Evolutionary conservation across 768 basidiomycete genomes (phyloP), one percentile per base, ranked within the genome.

Genomic region (Botryobasidium botryosum): DNA sequence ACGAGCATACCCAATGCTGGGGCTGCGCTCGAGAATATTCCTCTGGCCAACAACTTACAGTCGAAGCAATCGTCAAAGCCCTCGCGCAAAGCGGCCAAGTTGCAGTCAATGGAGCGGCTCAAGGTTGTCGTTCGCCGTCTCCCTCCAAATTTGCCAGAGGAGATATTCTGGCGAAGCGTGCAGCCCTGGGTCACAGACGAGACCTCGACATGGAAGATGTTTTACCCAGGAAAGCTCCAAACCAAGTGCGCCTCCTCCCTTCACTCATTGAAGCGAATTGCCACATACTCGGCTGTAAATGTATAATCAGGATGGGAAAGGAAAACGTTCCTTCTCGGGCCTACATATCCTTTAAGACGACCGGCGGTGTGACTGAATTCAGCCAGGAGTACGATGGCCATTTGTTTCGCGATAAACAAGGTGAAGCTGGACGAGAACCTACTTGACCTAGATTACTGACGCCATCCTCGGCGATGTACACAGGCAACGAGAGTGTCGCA

Each of bases 131-230:
- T 96, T 15, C 76, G 92, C 35, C 66, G 86, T 31, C 67, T 96
- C 4, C 92, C 92, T 0, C 82, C 91, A 10, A 87, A 90, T 54
- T 67, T 99, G 2, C 92, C 92, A 3, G 88, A 90, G 53, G 75
- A 75, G 2, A 63, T 94, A 43, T 97, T 99, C 62, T 99, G 92
- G 92, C 75, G 80, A 54, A 86, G 83, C 50, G 86, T 90, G 3
- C 68, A 76, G 43, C 57, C 67, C 2, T 97, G 91, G 90, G 79
- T 90, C 13, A 68, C 73, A 1, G 77, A 82, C 15, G 77, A 86
- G 28, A 74, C 77, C 0, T 62, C 70, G 6, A 55, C 61, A 8
- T 87, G 79, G 82, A 82, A 73, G 57, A 52, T 60, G 1, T 86
- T 70, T 54, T 69, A 68, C 53, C 68, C 67, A 1, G 83, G 84